Base-by-base conservation (phyloP, 805 yeast species). In the Metschnikowia chrysomelidarum region DNA sequence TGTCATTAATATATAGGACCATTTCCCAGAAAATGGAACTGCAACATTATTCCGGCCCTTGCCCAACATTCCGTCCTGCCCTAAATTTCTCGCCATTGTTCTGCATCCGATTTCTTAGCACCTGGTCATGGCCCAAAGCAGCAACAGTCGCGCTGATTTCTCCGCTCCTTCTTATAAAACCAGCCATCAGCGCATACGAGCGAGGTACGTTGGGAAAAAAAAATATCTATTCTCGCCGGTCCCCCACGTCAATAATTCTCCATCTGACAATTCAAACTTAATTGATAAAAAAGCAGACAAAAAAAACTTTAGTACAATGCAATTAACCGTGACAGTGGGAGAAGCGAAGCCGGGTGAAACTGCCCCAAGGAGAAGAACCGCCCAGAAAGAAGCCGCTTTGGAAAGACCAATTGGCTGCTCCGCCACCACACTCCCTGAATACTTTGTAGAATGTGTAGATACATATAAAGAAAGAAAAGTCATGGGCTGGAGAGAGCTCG, bases 401-500 rank as follows among this genome's bases (percentile, higher is more conserved):
- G 59, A 58, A 5, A 73, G 78, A 51, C 98, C 98, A 5, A 33
- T 32, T 2, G 86, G 78, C 41, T 71, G 74, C 41, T 76, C 76
- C 35, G 78, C 85, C 41, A 65, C 71, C 34, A 85, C 91, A 4
- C 69, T 87, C 15, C 83, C 78, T 46, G 95, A 87, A 44, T 80
- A 71, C 46, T 63, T 82, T 40, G 58, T 69, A 34, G 89, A 82
- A 58, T 75, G 82, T 47, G 77, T 78, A 32, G 62, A 65, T 34
- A 69, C 71, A 51, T 74, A 78, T 52, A 82, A 81, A 26, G 55
- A 62, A 40, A 63, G 70, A 32, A 62, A 64, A 4, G 78, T 78
- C 23, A 74, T 86, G 71, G 96, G 86, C 30, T 81, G 84, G 78
- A 82, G 98, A 69, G 78, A 81, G 40, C 64, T 84, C 41, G 50